These are phyloP conservation scores for Spathaspora arborariae DNA, from an alignment of 805 yeast species.

Conservation along the genomic window DNA sequence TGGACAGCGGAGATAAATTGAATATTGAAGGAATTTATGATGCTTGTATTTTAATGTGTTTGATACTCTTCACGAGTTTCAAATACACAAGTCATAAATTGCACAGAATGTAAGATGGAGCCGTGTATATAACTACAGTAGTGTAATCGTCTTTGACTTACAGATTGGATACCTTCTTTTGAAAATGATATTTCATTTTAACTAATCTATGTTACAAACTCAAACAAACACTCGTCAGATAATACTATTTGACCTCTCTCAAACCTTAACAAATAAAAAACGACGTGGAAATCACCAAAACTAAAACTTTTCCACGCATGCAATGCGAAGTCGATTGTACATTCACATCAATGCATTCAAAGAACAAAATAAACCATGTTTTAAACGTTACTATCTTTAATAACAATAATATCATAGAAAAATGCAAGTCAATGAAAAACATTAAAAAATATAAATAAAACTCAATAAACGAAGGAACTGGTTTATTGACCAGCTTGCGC, in stretches of 20 bases:
- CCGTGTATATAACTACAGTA: background rate
- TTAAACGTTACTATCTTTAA: background rate
- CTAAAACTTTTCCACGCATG: background rate
- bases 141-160: background rate
- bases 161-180: background rate
- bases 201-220: slow-evolving; percentile 6
- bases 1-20: slow-evolving; percentile 46
- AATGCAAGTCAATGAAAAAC: background rate
- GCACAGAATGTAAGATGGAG: background rate
- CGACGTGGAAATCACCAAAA: background rate
- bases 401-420: background rate
- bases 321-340: background rate
- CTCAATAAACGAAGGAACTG: background rate
- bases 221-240: background rate
- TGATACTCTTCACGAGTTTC: background rate
- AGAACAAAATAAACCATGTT: background rate
- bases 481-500: background rate
- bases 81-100: slow-evolving; percentile 1
- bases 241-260: background rate
- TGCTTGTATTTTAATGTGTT: background rate
- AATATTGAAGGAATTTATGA: slow-evolving; percentile 5
- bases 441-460: background rate
- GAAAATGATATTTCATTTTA: background rate
- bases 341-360: background rate
- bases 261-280: background rate